Evolutionary conservation across 441 rosid genomes (phyloP), one percentile per base, ranked within the genome.

Genomic region (Adansonia grandidieri): DNA sequence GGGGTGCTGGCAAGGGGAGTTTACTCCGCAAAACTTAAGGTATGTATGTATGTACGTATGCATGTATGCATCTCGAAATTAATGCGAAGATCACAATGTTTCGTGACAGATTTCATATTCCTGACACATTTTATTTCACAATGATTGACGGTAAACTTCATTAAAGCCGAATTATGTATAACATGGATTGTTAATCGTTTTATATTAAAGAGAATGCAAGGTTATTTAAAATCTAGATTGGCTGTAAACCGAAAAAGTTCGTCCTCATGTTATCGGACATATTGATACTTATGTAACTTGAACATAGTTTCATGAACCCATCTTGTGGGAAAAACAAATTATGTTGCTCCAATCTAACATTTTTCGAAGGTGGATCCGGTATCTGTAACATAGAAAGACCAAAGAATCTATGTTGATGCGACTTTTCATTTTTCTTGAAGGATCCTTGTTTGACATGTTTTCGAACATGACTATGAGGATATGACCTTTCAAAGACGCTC

Each of bases 21-120:
- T 66, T 86, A 86, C 77, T 80, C 85, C 6, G 88, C 88, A 42
- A 78, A 64, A 70, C 84, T 82, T 48, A 84, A 84, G 88, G 88
- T 86, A 28, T n/a, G 82, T 86, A 28, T 22, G 69, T 58, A 56
- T 32, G 44, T 40, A 24, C 19, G 74, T 56, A 58, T 40, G 50
- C 5, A 5, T 73, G 64, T 51, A 53, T 63, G 72, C 17, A 50
- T 13, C 44, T 14, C 9, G 37, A 42, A 56, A 17, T 57, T 73
- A 45, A n/a, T 56, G 9, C 48, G 58, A 75, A 28, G 19, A 37
- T n/a, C 45, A 24, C 19, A 6, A 60, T 74, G 7, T 74, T 40
- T 74, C 28, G n/a, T 57, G 8, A 61, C 57, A 60, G 57, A 22
- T 22, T 60, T 58, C 51, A 5, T 71, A 4, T 71, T 24, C 47